These are phyloP conservation scores for Chaetothyriales sp. DNA, from an alignment of 2,329 filamentous ascomycete species.

Conservation along the genomic window DNA sequence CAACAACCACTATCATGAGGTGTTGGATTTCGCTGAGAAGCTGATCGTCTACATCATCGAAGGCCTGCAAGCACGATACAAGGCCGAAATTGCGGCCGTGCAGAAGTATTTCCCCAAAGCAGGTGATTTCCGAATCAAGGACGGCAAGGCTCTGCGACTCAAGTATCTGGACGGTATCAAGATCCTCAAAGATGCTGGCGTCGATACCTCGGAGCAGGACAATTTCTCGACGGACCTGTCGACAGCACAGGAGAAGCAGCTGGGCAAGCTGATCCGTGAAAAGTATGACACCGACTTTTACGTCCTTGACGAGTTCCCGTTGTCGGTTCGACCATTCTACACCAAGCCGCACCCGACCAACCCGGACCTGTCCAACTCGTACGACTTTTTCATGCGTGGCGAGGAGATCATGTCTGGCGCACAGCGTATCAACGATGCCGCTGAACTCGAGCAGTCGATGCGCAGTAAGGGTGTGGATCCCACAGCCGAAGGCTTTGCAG, in stretches of 20 bases:
- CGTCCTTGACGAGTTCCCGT: conserved; percentile 89
- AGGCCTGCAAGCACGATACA: conserved; percentile 30
- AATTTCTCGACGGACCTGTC: conserved; percentile 33
- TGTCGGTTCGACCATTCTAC: conserved; percentile 78
- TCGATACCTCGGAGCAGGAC: conserved; percentile 35
- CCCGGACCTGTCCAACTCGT: conserved; percentile 50
- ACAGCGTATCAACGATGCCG: conserved; percentile 50
- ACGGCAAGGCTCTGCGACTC: conserved; percentile 34
- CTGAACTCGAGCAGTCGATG: conserved; percentile 44
- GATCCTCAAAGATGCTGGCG: conserved; percentile 34
- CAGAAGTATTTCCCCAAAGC: conserved; percentile 36
- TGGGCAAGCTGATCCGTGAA: conserved; percentile 68
- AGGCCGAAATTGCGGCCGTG: conserved; percentile 30
- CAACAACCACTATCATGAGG: conserved; percentile 36
- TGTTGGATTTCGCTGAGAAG: conserved; percentile 34
- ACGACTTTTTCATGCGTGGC: conserved; percentile 57
- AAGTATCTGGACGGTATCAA: conserved; percentile 36
- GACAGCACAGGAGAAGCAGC: conserved; percentile 44
- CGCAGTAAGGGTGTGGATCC: conserved; percentile 44
- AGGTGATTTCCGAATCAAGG: conserved; percentile 35
- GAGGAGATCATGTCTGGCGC: conserved; percentile 55
- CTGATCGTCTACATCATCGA: conserved; percentile 35
- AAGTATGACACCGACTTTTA: conserved; percentile 96
- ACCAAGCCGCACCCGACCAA: conserved; percentile 63
- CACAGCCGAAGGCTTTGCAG: conserved; percentile 42